Evolutionary conservation across 768 basidiomycete species (phyloP).

Genomic region (Collybia mongolica): DNA sequence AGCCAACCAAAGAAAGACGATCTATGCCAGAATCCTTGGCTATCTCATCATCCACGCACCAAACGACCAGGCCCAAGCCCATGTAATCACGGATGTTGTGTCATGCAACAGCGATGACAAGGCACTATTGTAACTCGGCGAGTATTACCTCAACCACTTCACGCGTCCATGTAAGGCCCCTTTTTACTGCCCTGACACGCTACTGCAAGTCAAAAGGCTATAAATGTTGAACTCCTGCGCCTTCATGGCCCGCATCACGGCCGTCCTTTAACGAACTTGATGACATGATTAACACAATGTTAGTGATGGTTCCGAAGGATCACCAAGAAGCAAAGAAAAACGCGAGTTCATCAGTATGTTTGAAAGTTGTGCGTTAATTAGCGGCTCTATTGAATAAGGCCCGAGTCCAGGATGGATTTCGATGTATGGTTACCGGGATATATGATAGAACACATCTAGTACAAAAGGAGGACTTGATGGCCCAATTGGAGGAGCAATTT

Average conservation of each 20-base stretch:
- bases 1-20: too few species aligned
- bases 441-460: slow-evolving; percentile 4
- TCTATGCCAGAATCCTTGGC: slow-evolving; percentile 9
- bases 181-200: not conserved
- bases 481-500: too few species aligned
- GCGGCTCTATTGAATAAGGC: not conserved
- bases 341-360: not conserved
- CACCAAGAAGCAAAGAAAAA: slow-evolving; percentile 1
- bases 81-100: slow-evolving; percentile 2
- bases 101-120: slow-evolving; percentile 1
- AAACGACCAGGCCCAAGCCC: not conserved
- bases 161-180: slow-evolving; percentile 5
- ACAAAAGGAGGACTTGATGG: too few species aligned
- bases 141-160: slow-evolving; percentile 3
- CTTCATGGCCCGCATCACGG: not conserved
- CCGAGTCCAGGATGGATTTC: slow-evolving; percentile 9
- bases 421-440: slow-evolving; percentile 8
- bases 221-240: not conserved
- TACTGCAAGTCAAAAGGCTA: slow-evolving; percentile 2
- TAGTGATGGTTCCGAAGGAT: slow-evolving; percentile 1
- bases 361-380: not conserved
- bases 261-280: not conserved
- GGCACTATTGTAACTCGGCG: not conserved
- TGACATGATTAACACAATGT: not conserved
- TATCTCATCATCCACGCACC: slow-evolving; percentile 13